A percentile compares a stretch with the other conserved stretches of the same genome.
These are phyloP conservation scores for Thalia dealbata DNA, from an alignment of 176 grass and related monocot genomes.

Conservation along the genomic window DNA sequence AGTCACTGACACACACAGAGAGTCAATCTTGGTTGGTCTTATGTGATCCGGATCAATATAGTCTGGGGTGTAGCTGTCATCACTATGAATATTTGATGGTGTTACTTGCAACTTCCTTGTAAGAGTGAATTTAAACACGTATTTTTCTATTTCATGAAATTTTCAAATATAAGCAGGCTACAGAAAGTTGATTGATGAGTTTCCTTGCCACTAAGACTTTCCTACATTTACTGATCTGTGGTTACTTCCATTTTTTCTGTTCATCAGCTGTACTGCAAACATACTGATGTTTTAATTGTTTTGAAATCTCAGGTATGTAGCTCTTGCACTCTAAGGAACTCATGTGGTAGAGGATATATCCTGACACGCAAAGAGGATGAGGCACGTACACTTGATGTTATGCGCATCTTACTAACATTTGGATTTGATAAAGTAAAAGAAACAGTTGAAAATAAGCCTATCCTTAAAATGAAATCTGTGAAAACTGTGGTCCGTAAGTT, in stretches of 20 bases:
- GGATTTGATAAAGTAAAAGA: conserved; percentile 76
- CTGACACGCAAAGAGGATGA: conserved; percentile 90
- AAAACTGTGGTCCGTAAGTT: conserved; percentile 72
- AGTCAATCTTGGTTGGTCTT: not conserved
- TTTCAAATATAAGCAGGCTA: not conserved
- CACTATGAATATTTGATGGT: not conserved
- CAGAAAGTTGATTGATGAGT: not conserved
- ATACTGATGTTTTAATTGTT: conserved; percentile 21
- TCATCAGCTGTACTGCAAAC: conserved; percentile 5
- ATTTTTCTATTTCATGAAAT: not conserved
- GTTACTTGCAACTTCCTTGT: not conserved
- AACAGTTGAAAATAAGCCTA: conserved; percentile 70
- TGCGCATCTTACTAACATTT: conserved; percentile 70
- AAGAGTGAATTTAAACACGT: not conserved
- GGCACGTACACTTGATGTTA: conserved; percentile 84
- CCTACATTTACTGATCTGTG: not conserved
- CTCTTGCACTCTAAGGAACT: conserved; percentile 66
- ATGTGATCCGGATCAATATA: not conserved
- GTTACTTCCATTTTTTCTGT: not conserved
- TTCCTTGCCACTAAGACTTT: not conserved
- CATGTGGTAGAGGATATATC: conserved; percentile 79
- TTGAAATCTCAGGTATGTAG: conserved; percentile 71
- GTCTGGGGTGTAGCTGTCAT: not conserved
- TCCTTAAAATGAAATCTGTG: conserved; percentile 66
- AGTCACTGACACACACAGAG: not conserved